Percentiles rank a stretch among this genome's conserved stretches.
Conservation (phyloP, 208 protist species). For the Acanthamoeba triangularis region DNA sequence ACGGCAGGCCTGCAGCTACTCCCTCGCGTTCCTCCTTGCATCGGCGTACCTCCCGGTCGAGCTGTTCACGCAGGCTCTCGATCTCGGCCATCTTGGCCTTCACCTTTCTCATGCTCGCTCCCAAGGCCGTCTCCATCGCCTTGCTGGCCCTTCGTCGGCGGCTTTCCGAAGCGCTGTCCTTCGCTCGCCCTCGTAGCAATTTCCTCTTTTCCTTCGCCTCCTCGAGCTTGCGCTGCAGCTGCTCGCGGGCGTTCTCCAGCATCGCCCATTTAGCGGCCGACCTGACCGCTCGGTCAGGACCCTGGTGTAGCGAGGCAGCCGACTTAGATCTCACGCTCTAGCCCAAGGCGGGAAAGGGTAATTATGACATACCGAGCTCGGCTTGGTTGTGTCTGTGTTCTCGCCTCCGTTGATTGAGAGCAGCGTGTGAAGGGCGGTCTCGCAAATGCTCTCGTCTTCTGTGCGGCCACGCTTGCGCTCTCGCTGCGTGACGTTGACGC, state of each 20-base stretch:
- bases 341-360: neutral
- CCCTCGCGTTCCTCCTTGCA: neutral
- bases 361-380: neutral
- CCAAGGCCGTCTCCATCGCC: neutral
- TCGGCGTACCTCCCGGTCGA: neutral
- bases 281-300: neutral
- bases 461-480: neutral
- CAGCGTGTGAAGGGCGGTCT: neutral
- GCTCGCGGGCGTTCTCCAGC: neutral
- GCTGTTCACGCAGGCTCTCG: conserved; percentile 12
- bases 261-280: neutral
- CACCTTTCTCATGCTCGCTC: neutral
- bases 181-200: neutral
- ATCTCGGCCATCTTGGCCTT: conserved; percentile 16
- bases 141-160: neutral
- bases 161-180: neutral
- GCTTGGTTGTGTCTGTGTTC: neutral
- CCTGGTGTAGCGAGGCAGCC: neutral
- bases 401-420: neutral
- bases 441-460: conserved; percentile 15
- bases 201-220: neutral
- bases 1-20: neutral
- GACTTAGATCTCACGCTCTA: too few relatives aligned
- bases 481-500: neutral
- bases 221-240: neutral